These are phyloP conservation scores for Durio zibethinus DNA, from an alignment of 345 rosid genomes.

Conservation along the genomic window DNA sequence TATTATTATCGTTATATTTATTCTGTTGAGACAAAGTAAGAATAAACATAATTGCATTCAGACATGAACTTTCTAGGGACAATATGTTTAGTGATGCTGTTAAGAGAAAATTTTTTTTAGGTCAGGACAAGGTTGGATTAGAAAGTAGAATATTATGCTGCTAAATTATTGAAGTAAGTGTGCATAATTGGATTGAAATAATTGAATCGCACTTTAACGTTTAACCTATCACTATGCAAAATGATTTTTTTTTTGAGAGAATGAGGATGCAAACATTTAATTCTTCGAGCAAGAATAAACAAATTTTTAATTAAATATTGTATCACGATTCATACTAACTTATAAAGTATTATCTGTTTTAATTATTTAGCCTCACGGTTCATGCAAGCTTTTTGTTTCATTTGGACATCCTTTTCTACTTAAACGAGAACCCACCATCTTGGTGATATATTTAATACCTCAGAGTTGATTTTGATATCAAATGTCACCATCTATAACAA, in stretches of 20 bases:
- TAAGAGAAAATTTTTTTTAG: background rate
- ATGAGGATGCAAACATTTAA: background rate
- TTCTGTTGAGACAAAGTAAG: background rate
- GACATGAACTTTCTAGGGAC: background rate
- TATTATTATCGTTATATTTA: background rate
- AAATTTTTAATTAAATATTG: too few species aligned
- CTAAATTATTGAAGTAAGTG: background rate
- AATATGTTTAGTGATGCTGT: background rate
- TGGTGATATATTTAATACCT: too few species aligned
- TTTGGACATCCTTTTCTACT: too few species aligned
- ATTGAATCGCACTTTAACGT: background rate
- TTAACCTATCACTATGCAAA: background rate
- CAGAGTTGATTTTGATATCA: too few species aligned
- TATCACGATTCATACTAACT: too few species aligned
- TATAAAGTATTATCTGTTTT: too few species aligned
- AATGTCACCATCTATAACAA: too few species aligned
- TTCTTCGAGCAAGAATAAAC: background rate
- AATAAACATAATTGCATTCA: background rate
- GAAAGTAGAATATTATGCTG: background rate
- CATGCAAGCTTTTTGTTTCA: too few species aligned
- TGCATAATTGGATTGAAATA: conserved; percentile 2
- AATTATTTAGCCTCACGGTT: too few species aligned
- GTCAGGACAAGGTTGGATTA: background rate
- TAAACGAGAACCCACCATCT: too few species aligned
- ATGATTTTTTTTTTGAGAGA: background rate